Evolutionary conservation across 202 grass and related monocot genomes (phyloP).

Genomic region (Brachypodium distachyon): DNA sequence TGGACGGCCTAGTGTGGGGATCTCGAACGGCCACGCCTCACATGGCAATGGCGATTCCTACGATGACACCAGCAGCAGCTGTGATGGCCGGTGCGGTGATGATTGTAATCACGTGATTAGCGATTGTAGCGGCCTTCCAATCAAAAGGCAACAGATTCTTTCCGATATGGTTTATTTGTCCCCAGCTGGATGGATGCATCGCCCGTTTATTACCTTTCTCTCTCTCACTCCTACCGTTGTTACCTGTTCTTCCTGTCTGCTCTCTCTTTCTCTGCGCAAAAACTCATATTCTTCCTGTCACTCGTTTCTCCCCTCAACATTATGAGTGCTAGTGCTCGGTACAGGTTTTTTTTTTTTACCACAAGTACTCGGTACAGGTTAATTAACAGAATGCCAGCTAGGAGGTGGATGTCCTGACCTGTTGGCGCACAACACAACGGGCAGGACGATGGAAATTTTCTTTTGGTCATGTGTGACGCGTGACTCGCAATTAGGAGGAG

Average conservation of each 20-base stretch:
- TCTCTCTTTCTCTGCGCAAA: too few species aligned
- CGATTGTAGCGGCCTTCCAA: not conserved
- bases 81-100: not conserved
- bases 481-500: not conserved
- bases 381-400: not conserved
- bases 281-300: too few species aligned
- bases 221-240: too few species aligned
- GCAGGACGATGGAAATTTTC: not conserved
- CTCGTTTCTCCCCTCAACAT: not conserved
- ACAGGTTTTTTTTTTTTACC: too few species aligned
- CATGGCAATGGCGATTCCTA: not conserved
- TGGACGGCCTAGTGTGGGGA: not conserved
- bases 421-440: not conserved
- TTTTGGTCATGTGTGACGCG: not conserved
- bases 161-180: not conserved
- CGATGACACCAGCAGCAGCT: not conserved
- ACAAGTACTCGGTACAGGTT: too few species aligned
- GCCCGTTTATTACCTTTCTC: not conserved
- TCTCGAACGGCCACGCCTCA: not conserved
- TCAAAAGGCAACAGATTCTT: constrained; percentile 19
- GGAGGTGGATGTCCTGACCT: not conserved
- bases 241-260: not conserved
- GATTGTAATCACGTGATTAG: constrained; percentile 4
- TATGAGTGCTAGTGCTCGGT: too few species aligned
- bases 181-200: not conserved